Conservation (phyloP, 1,139 yeast species). For the Candida mesenterica region DNA sequence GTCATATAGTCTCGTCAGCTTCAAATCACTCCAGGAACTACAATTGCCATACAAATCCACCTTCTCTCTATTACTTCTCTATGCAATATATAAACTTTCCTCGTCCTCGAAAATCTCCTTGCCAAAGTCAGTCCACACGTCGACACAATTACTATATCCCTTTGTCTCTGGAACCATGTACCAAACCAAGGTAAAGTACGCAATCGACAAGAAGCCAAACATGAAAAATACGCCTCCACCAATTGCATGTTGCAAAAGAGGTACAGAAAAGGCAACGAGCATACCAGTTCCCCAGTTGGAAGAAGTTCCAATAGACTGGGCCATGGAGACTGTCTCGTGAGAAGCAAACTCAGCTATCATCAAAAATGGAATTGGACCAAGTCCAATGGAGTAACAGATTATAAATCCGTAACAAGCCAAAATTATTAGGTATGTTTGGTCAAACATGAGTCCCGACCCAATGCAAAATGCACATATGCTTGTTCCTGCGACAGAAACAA, state of each 20-base stretch:
- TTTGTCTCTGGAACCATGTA: constrained; percentile 36
- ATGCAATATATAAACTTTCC: too few relatives aligned
- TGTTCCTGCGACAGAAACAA: constrained; percentile 16
- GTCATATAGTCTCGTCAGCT: too few relatives aligned
- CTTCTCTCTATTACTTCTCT: too few relatives aligned
- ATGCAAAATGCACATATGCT: constrained; percentile 16
- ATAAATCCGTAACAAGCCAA: constrained; percentile 21
- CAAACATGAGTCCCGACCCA: constrained; percentile 15
- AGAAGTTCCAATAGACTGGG: constrained; percentile 23
- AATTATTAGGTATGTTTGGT: constrained; percentile 13
- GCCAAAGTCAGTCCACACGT: constrained; percentile 26
- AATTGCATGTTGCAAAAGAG: constrained; percentile 24
- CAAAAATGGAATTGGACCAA: constrained; percentile 30
- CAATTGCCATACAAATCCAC: too few relatives aligned
- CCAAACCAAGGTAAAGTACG: constrained; percentile 21
- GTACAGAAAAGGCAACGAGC: constrained; percentile 24
- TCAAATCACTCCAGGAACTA: too few relatives aligned
- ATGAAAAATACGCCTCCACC: constrained; percentile 32
- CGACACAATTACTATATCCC: constrained; percentile 23
- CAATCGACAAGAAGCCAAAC: constrained; percentile 23
- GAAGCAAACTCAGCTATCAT: constrained; percentile 23
- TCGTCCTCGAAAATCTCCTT: not conserved
- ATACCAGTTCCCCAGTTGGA: constrained; percentile 23
- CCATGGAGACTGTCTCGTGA: constrained; percentile 21
- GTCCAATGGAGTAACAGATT: constrained; percentile 20